Conservation (phyloP, 495 filamentous ascomycete genomes). For the Aspergillus bertholletiae region DNA sequence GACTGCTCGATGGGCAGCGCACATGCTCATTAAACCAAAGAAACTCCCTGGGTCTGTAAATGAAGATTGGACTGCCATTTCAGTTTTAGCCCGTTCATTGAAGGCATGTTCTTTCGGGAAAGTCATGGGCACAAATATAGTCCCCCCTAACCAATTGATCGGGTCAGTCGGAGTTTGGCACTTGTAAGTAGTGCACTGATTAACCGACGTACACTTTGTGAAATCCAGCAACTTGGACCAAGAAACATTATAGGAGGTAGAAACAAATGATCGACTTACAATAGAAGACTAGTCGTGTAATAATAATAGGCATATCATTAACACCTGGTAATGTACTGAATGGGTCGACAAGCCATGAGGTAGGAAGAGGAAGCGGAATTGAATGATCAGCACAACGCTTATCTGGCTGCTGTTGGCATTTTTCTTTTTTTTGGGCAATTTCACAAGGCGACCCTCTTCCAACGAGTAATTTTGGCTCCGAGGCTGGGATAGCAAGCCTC, state of each 20-base stretch:
- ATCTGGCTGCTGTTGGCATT: neutral
- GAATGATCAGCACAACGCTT: neutral
- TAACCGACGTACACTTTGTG: too few relatives aligned
- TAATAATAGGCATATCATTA: conserved; percentile 19
- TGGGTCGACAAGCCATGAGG: conserved; percentile 29
- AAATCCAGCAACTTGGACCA: too few relatives aligned
- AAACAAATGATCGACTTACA: conserved; percentile 20
- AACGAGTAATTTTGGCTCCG: neutral
- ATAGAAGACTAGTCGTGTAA: conserved; percentile 27
- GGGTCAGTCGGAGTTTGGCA: neutral
- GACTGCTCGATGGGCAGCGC: conserved; percentile 32
- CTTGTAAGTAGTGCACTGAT: too few relatives aligned
- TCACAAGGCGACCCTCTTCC: neutral
- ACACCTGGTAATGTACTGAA: conserved; percentile 28
- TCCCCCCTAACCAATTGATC: conserved; percentile 18
- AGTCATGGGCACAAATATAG: conserved; percentile 34
- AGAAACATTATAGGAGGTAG: neutral
- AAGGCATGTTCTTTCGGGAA: conserved; percentile 28
- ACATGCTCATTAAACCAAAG: conserved; percentile 36
- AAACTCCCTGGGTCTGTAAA: conserved; percentile 34
- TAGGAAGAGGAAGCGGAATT: conserved; percentile 11
- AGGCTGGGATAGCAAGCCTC: neutral
- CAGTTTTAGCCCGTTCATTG: conserved; percentile 18
- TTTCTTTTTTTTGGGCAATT: neutral
- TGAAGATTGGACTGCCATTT: conserved; percentile 26